Evolutionary conservation across 192 early-diverging fungal species (phyloP).

Genomic region (Chytriomyces confervae): DNA sequence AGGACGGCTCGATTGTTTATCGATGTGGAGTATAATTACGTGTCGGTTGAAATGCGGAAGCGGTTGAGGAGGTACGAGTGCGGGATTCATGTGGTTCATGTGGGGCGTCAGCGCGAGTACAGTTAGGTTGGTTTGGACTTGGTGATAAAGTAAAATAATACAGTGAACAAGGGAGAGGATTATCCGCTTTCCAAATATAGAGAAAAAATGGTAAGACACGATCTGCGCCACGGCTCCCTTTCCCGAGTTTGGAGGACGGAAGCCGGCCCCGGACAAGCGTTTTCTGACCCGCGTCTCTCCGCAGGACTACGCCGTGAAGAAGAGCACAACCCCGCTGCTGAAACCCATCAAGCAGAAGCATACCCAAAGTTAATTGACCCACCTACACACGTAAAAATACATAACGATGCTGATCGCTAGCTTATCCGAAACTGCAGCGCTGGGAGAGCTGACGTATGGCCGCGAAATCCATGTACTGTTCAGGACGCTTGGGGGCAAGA

Average conservation of each 20-base stretch:
- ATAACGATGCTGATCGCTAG: too few species aligned
- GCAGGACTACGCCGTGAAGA: constrained; percentile 54
- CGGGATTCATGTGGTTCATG: constrained; percentile 15
- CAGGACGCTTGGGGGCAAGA: constrained; percentile 47
- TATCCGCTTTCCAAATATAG: too few species aligned
- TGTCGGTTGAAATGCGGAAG: background rate
- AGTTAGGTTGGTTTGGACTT: background rate
- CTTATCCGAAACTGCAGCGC: constrained; percentile 25
- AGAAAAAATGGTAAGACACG: too few species aligned
- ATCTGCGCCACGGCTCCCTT: background rate
- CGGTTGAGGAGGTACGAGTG: background rate
- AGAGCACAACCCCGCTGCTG: constrained; percentile 51
- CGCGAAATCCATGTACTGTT: constrained; percentile 60
- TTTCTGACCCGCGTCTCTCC: background rate
- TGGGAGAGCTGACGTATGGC: constrained; percentile 46
- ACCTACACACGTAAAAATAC: too few species aligned
- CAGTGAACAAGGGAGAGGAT: too few species aligned
- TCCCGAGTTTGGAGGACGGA: background rate
- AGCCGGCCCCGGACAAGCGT: background rate
- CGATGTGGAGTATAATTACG: constrained; percentile 13
- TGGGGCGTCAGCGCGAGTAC: background rate
- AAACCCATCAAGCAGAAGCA: constrained; percentile 62
- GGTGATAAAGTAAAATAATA: too few species aligned
- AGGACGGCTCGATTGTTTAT: background rate
- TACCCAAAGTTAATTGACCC: constrained; percentile 44